Evolutionary conservation across 2,329 filamentous ascomycete species (phyloP).

Genomic region (Colletotrichum higginsianum): DNA sequence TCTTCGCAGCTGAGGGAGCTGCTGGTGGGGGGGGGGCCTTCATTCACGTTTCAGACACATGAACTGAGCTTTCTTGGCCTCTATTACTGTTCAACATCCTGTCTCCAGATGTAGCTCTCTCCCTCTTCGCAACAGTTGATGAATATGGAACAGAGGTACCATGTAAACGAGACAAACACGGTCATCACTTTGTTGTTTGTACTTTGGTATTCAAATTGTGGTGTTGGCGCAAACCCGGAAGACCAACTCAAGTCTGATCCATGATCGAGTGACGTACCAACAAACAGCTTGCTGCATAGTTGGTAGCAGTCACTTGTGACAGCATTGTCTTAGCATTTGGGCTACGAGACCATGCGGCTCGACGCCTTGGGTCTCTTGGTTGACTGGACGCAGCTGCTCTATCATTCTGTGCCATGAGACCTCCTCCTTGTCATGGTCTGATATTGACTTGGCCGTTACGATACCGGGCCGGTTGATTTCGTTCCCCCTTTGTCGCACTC

Average conservation of each 20-base stretch:
- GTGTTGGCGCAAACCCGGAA: background rate
- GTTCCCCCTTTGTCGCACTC: too few relatives aligned
- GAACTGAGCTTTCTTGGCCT: background rate
- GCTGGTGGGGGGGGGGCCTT: slow-evolving; percentile 22
- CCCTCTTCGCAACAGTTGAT: background rate
- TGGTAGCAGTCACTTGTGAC: background rate
- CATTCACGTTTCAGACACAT: slow-evolving; percentile 8
- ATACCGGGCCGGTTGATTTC: too few relatives aligned
- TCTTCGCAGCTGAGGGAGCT: background rate
- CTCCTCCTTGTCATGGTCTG: background rate
- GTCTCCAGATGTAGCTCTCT: background rate
- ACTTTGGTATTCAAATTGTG: too few relatives aligned
- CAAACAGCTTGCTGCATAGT: background rate
- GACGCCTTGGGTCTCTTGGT: too few relatives aligned
- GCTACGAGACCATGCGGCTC: background rate
- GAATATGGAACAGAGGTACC: background rate
- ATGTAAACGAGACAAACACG: background rate
- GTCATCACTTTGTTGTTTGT: background rate
- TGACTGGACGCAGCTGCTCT: background rate
- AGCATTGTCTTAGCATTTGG: background rate
- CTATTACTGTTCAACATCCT: background rate
- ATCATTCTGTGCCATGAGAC: background rate
- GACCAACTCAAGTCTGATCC: background rate
- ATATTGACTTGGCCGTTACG: background rate
- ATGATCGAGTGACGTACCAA: background rate